Conservation (phyloP, 1,139 yeast genomes). For the Debaryomyces sp. region DNA sequence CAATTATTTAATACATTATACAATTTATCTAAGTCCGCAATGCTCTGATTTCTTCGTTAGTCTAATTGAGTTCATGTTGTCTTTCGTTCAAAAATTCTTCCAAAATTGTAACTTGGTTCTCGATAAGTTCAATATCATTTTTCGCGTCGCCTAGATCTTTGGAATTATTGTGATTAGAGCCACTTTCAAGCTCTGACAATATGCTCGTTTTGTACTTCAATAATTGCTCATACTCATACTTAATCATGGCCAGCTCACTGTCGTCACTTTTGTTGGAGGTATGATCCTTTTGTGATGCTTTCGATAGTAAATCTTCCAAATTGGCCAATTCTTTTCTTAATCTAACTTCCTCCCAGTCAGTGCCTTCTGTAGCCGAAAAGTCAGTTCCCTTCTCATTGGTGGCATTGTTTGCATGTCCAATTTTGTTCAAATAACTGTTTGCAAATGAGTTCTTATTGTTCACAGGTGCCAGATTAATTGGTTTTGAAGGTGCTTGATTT, state of each 20-base stretch:
- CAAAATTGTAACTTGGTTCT: conserved; percentile 63
- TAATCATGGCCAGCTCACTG: conserved; percentile 34
- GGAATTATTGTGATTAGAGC: conserved; percentile 13
- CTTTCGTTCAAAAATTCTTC: conserved; percentile 58
- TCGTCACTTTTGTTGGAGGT: conserved; percentile 34
- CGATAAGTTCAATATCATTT: conserved; percentile 65
- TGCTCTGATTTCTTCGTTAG: conserved; percentile 45
- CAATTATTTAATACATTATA: conserved; percentile 2
- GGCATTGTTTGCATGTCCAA: conserved; percentile 54
- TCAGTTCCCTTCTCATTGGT: conserved; percentile 66
- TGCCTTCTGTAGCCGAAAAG: conserved; percentile 69
- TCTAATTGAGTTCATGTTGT: conserved; percentile 50
- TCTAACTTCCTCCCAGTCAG: conserved; percentile 88
- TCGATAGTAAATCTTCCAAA: conserved; percentile 62
- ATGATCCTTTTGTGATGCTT: conserved; percentile 50
- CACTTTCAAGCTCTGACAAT: conserved; percentile 14
- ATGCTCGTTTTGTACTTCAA: conserved; percentile 66
- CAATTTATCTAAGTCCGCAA: conserved; percentile 16
- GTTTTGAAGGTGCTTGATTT: conserved; percentile 45
- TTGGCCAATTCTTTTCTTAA: conserved; percentile 78
- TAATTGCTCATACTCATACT: conserved; percentile 81
- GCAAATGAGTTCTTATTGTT: conserved; percentile 41
- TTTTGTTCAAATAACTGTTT: conserved; percentile 39
- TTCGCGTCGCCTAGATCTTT: conserved; percentile 45
- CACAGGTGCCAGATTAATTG: conserved; percentile 15